A percentile compares a stretch with the other conserved stretches of the same genome.
phyloP scores from a whole-genome alignment of 805 yeast species.

The Starmera caribaea region DNA sequence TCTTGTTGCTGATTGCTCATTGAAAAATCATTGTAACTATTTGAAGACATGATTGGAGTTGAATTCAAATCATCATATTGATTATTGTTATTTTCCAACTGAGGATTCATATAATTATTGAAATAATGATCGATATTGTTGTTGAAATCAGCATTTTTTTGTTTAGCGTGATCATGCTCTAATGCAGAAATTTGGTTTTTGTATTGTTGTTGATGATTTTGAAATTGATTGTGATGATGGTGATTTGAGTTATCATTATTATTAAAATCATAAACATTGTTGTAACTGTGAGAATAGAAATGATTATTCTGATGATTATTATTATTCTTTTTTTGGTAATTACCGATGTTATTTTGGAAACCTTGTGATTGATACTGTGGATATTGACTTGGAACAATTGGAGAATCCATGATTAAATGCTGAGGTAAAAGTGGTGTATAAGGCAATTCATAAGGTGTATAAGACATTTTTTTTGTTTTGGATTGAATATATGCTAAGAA shows the following conservation, averaged over 20 bases:
- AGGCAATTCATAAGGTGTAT: conserved; percentile 15
- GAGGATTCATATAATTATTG: too few species aligned
- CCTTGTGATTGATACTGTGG: conserved; percentile 1
- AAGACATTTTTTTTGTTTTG: conserved; percentile 1
- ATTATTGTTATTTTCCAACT: too few species aligned
- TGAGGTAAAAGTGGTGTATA: conserved; percentile 17
- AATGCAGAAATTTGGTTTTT: not conserved
- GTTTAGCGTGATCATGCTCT: not conserved
- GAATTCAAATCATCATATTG: too few species aligned
- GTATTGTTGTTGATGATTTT: not conserved
- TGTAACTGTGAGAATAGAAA: too few species aligned
- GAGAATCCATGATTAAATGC: conserved; percentile 15
- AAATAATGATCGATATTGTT: too few species aligned
- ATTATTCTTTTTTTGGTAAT: not conserved
- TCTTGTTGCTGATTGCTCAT: too few species aligned
- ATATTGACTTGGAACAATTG: conserved; percentile 1
- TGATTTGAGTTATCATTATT: not conserved
- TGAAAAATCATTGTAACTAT: too few species aligned
- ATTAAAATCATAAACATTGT: not conserved
- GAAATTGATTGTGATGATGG: not conserved
- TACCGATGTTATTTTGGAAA: not conserved
- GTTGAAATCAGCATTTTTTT: not conserved
- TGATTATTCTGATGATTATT: not conserved
- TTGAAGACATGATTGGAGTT: too few species aligned
- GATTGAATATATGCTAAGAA: not conserved